phyloP scores from a whole-genome alignment of 176 grass and related monocot genomes.

The Aegilops tauschii region DNA sequence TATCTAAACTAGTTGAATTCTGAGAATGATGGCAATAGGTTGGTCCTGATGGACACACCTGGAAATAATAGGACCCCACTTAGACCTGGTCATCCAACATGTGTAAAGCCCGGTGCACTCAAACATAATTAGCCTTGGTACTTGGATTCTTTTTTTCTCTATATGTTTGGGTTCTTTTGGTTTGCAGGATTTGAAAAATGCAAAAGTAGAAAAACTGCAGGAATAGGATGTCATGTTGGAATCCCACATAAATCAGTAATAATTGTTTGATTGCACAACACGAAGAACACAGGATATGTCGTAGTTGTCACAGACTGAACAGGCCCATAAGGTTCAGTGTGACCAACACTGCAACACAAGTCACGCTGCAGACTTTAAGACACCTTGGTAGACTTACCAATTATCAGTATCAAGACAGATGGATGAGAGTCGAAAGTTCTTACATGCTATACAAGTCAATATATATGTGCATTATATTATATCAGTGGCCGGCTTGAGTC shows the following conservation, averaged over 20 bases:
- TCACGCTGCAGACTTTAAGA: neutral
- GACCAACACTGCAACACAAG: neutral
- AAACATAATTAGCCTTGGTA: neutral
- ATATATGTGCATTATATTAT: slow-evolving; percentile 28
- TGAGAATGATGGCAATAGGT: too few species aligned
- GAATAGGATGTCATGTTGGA: too few species aligned
- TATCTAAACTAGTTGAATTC: neutral
- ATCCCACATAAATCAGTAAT: too few species aligned
- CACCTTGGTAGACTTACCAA: neutral
- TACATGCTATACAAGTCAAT: neutral
- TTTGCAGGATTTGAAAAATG: neutral
- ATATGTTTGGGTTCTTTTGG: neutral
- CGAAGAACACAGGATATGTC: too few species aligned
- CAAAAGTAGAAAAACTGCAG: too few species aligned
- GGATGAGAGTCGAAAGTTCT: neutral
- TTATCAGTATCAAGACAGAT: neutral
- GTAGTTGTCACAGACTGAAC: too few species aligned
- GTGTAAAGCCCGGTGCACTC: neutral
- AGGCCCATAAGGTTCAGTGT: neutral
- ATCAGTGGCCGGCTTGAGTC: slow-evolving; percentile 49
- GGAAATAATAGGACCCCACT: too few species aligned
- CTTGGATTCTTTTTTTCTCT: neutral
- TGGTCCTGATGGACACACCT: too few species aligned
- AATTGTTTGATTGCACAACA: too few species aligned
- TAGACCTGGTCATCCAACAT: too few species aligned